A percentile compares a stretch with the other conserved stretches of the same genome.
phyloP scores from a whole-genome alignment of 371 early-diverging fungal genomes.

The Apophysomyces sp. region DNA sequence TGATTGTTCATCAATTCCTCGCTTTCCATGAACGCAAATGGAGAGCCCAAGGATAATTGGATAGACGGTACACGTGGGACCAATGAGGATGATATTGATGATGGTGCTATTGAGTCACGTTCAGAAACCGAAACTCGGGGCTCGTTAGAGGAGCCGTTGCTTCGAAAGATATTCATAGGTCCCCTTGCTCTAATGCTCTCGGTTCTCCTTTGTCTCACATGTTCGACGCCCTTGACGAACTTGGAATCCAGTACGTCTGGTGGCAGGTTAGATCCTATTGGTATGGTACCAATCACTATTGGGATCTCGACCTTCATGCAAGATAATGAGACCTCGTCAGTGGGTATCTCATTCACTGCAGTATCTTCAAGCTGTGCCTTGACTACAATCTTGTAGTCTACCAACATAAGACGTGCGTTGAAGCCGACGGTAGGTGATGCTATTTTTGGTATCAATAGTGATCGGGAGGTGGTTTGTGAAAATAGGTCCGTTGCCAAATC shows the following conservation, averaged over 20 bases:
- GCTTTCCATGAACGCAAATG: neutral
- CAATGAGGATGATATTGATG: neutral
- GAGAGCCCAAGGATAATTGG: neutral
- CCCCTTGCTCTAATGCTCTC: neutral
- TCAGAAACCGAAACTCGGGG: neutral
- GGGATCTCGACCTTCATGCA: slow-evolving; percentile 14
- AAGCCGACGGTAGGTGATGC: slow-evolving; percentile 17
- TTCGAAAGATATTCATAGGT: neutral
- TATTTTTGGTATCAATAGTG: slow-evolving; percentile 9
- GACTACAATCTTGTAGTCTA: slow-evolving; percentile 13
- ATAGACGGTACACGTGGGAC: neutral
- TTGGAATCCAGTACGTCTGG: slow-evolving; percentile 8
- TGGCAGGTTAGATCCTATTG: slow-evolving; percentile 2
- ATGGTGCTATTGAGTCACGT: neutral
- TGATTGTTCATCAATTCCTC: neutral
- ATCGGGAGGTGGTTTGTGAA: slow-evolving; percentile 9
- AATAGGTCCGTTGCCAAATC: slow-evolving; percentile 3
- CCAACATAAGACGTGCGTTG: slow-evolving; percentile 10
- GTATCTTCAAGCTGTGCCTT: slow-evolving; percentile 13
- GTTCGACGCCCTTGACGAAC: slow-evolving; percentile 1
- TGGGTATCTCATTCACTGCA: neutral
- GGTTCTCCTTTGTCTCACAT: neutral
- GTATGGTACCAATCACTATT: slow-evolving; percentile 15
- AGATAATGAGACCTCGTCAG: slow-evolving; percentile 3
- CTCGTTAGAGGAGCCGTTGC: neutral